Conservation (phyloP, 306 rosid species). For the Vigna reflexopilosa region DNA sequence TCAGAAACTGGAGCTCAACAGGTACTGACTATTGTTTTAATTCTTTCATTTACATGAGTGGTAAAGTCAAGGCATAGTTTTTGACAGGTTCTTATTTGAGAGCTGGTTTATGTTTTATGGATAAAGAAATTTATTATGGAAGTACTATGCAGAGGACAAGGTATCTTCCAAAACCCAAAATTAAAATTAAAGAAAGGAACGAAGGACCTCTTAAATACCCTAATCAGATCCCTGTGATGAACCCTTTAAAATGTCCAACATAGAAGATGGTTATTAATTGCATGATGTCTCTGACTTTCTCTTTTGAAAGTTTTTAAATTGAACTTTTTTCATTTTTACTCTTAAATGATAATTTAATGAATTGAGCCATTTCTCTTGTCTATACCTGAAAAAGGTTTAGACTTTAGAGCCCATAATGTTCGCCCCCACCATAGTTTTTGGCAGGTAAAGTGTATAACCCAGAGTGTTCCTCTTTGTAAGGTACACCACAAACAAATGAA, state of each 20-base stretch:
- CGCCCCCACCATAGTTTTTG: not conserved
- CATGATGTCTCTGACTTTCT: conserved; percentile 9
- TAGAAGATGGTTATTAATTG: conserved; percentile 2
- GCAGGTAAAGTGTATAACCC: not conserved
- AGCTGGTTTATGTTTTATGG: not conserved
- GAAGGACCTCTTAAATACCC: not conserved
- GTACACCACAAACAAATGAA: not conserved
- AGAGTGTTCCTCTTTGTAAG: not conserved
- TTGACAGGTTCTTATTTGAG: conserved; percentile 28
- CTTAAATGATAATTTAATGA: conserved; percentile 4
- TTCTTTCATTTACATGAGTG: conserved; percentile 25
- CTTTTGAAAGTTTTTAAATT: not conserved
- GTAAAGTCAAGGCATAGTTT: conserved; percentile 22
- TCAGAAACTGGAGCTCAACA: conserved; percentile 99
- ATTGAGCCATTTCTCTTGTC: not conserved
- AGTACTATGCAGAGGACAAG: conserved; percentile 2
- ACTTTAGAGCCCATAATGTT: not conserved
- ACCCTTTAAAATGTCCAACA: conserved; percentile 9
- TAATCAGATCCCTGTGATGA: not conserved
- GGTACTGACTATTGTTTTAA: conserved; percentile 50
- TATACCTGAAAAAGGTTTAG: not conserved
- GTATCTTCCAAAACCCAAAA: conserved; percentile 15
- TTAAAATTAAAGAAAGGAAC: not conserved
- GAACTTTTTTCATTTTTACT: not conserved
- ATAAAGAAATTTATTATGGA: conserved; percentile 19